phyloP scores from a whole-genome alignment of 2,329 filamentous ascomycete genomes.

The Penicillium hordei region DNA sequence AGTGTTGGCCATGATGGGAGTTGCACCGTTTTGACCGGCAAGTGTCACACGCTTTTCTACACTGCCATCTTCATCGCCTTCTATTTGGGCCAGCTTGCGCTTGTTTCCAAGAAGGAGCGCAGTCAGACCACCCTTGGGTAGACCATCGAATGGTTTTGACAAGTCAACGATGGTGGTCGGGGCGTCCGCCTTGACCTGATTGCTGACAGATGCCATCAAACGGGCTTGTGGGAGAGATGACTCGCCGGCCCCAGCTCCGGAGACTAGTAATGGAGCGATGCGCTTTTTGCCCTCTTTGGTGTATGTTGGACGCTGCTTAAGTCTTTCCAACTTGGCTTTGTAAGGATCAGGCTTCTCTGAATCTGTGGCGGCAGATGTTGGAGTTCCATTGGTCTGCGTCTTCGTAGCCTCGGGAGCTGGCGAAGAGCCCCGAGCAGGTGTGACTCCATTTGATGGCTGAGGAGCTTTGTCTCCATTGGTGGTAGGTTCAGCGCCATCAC shows the following conservation, averaged over 20 bases:
- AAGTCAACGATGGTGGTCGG: constrained; percentile 84
- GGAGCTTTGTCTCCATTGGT: constrained; percentile 48
- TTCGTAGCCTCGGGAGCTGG: constrained; percentile 36
- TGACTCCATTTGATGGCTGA: constrained; percentile 47
- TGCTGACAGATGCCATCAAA: constrained; percentile 73
- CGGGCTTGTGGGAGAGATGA: constrained; percentile 88
- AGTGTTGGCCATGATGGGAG: constrained; percentile 73
- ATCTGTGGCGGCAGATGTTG: constrained; percentile 35
- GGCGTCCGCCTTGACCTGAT: constrained; percentile 64
- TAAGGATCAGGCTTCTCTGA: constrained; percentile 53
- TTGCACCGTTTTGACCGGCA: constrained; percentile 65
- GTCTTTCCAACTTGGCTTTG: constrained; percentile 60
- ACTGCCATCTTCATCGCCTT: constrained; percentile 70
- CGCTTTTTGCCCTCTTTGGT: constrained; percentile 97
- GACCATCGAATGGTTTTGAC: constrained; percentile 87
- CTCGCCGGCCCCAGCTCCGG: constrained; percentile 80
- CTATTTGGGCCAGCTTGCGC: constrained; percentile 71
- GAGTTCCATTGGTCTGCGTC: constrained; percentile 38
- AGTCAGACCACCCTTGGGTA: constrained; percentile 84
- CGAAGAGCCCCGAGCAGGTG: constrained; percentile 35
- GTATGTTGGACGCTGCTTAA: constrained; percentile 90
- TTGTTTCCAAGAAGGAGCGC: constrained; percentile 91
- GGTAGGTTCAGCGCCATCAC: constrained; percentile 64
- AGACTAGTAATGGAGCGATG: constrained; percentile 87
- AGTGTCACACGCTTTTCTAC: constrained; percentile 60